Base-by-base conservation (phyloP, 306 rosid genomes). In the Trichosanthes truncata region DNA sequence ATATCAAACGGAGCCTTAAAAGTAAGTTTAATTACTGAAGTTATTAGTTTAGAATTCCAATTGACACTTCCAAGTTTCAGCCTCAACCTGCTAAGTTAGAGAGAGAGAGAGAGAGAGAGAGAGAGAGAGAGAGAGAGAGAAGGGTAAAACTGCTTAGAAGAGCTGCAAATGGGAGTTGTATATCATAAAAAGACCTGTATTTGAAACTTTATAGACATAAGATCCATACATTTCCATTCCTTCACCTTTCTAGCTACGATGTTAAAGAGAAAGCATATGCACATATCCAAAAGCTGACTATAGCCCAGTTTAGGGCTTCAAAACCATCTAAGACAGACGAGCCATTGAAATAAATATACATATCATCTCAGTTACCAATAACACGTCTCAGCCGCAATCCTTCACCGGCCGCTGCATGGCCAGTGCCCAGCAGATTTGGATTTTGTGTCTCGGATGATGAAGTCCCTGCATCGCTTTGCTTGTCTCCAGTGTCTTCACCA, bases 351-450 rank as follows among this genome's bases (percentile, higher is more conserved):
- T 74, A 29, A 74, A 74, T 74, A 74, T 74, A 33, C 31, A n/a
- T 38, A 23, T 26, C 63, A 35, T 15, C 84, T 79, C 56, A 89
- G 81, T 84, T 83, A 71, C 56, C 76, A 77, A 74, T 43, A 76
- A 78, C 82, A 52, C 31, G 96, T 86, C 99, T 88, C 77, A 81
- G 82, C 77, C 92, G 89, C 48, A 91, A 84, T 66, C 97, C 97
- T 66, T 86, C 79, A 77, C 29, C 74, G 6, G 9, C 75, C 12
- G 74, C 95, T 57, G 85, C 97, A 5, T n/a, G 87, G 57, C 86
- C 92, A 0, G 14, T 14, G 25, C 74, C 87, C 2, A 36, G 78
- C 75, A 87, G 76, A 80, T 84, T 81, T 33, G 84, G 8, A 74
- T 60, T 82, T 60, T 78, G 86, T 74, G 68, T 43, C 65, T 79